Evolutionary conservation across 805 yeast genomes (phyloP), one percentile per base, ranked within the genome.

Genomic region (Candida multigemmis): DNA sequence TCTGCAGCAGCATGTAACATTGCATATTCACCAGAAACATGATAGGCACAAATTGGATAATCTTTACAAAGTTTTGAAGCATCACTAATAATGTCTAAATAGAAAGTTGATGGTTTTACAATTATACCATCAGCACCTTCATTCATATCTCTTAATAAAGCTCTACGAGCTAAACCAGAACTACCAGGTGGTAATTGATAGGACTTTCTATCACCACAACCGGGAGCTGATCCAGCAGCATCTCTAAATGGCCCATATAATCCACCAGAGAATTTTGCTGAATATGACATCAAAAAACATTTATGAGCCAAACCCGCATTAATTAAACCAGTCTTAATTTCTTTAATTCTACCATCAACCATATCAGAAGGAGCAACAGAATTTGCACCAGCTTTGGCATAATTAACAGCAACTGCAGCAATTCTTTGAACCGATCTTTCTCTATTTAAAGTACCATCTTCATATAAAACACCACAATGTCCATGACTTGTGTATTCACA

Each of bases 1-100:
- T 86, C 96, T 16, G 96, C 96, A 28, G 96, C 97, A 6, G 98
- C 98, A 48, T 87, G 94, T 37, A 91, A 56, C 98, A 91, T 91
- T 17, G 97, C 96, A 48, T 72, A 91, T 57, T 91, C 98, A 21
- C 98, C 98, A 50, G 89, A 76, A 14, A 91, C 98, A 54, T 91
- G 98, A 56, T 91, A 91, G 15, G 94, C 87, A 45, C 95, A 85
- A 28, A 91, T 62, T 15, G 98, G 98, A 41, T 81, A 73, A 50
- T 91, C 91, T 27, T 60, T 54, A 46, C 94, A 83, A 28, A 87
- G 65, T 43, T 71, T 76, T 20, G 87, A 64, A 0, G 98, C 96
- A 46, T 91, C 96, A 31, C 78, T 68, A 56, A 91, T 80, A 28
- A 91, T 69, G 50, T 91, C 98, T 43, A 91, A 66, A 53, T 89